These are phyloP conservation scores for Entomortierella lignicola DNA, from an alignment of 192 early-diverging fungal species.

Conservation along the genomic window DNA sequence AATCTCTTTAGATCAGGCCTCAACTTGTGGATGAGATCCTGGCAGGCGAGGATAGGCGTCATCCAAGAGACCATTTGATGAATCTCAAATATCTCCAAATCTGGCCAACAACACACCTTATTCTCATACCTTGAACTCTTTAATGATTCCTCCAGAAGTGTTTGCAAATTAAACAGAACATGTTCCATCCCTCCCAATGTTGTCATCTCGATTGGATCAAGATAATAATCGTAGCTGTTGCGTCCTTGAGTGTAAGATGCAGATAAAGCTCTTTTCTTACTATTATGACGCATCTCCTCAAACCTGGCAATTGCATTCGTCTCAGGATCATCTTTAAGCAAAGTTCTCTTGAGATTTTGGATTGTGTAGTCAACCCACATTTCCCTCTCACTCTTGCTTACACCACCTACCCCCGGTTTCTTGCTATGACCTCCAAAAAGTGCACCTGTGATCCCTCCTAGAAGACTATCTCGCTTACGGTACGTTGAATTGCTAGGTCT, in stretches of 20 bases:
- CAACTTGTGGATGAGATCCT: not conserved
- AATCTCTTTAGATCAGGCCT: not conserved
- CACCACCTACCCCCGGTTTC: not conserved
- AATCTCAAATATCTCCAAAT: constrained; percentile 5
- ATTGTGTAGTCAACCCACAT: not conserved
- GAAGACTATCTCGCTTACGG: not conserved
- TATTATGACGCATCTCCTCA: not conserved
- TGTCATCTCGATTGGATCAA: constrained; percentile 13
- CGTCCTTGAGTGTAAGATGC: too few relatives aligned
- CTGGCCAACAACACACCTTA: not conserved
- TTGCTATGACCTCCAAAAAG: not conserved
- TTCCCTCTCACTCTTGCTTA: constrained; percentile 12
- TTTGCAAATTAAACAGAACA: not conserved
- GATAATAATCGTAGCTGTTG: too few relatives aligned
- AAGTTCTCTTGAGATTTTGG: not conserved
- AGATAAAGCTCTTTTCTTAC: not conserved
- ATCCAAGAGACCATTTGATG: not conserved
- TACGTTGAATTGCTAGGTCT: not conserved
- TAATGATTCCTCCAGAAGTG: not conserved
- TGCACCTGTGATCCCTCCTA: not conserved
- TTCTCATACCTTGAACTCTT: not conserved
- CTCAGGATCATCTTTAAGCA: not conserved
- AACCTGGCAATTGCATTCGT: not conserved
- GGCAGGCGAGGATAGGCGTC: too few relatives aligned
- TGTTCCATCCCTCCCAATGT: not conserved